phyloP scores from a whole-genome alignment of 306 rosid species.

The Crotalaria pallida region DNA sequence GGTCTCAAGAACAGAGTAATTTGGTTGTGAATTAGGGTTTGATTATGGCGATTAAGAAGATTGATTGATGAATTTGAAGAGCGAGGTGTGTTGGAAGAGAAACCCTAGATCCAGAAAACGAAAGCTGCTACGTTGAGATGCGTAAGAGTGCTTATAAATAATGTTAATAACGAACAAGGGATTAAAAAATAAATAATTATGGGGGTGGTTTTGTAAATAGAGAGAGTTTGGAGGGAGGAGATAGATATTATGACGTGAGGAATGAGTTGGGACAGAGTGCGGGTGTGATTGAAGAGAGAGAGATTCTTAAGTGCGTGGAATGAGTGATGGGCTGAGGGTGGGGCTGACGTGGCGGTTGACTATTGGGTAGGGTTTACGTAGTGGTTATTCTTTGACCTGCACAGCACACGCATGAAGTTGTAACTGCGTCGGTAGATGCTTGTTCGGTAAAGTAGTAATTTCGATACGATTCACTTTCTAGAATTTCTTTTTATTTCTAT shows the following conservation, averaged over 20 bases:
- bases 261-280: not conserved
- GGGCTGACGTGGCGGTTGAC: no score
- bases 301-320: no score
- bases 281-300: no score
- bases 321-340: no score
- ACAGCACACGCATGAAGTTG: no score
- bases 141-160: conserved; percentile 18
- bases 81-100: conserved; percentile 42
- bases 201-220: not conserved
- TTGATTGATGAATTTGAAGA: conserved; percentile 23
- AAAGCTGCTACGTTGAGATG: conserved; percentile 46
- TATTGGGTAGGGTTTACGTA: no score
- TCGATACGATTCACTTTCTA: no score
- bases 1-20: not conserved
- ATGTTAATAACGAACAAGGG: not conserved
- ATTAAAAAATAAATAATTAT: not conserved
- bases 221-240: not conserved
- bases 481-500: no score
- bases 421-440: no score
- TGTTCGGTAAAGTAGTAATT: no score
- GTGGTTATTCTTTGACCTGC: no score
- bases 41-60: conserved; percentile 19
- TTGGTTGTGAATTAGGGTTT: conserved; percentile 55
- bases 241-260: not conserved
- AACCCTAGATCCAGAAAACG: conserved; percentile 99